phyloP scores from a whole-genome alignment of 176 grass and related monocot genomes.

The Areca catechu region DNA sequence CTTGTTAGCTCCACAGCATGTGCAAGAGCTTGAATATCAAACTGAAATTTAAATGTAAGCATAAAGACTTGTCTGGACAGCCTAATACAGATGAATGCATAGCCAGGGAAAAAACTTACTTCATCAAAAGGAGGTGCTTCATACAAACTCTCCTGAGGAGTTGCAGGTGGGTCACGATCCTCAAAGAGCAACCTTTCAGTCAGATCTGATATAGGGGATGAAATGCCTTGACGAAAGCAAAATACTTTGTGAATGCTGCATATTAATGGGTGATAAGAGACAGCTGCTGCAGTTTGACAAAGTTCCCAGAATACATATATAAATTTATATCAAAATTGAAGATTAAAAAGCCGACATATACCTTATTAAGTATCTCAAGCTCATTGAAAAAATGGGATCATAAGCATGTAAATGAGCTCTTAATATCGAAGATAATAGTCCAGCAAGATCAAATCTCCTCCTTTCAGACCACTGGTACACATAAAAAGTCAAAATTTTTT shows the following conservation, averaged over 20 bases:
- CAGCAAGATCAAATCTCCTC: constrained; percentile 80
- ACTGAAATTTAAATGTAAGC: constrained; percentile 38
- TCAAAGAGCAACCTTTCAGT: constrained; percentile 76
- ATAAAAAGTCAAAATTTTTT: constrained; percentile 19
- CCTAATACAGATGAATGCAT: constrained; percentile 10
- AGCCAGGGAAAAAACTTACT: constrained; percentile 32
- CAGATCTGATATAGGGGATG: constrained; percentile 86
- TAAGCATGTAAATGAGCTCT: constrained; percentile 93
- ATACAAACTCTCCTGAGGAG: constrained; percentile 58
- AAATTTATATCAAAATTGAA: constrained; percentile 16
- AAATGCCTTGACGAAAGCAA: constrained; percentile 72
- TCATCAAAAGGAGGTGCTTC: constrained; percentile 94
- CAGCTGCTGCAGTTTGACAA: not conserved
- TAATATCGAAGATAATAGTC: constrained; percentile 74
- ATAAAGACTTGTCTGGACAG: constrained; percentile 23
- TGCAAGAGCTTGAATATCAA: constrained; percentile 96
- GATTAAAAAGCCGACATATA: constrained; percentile 20
- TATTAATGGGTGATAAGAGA: constrained; percentile 28
- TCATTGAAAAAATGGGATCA: constrained; percentile 90
- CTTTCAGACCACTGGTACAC: constrained; percentile 76
- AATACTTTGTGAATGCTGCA: constrained; percentile 90
- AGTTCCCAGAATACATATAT: not conserved
- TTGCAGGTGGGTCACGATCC: constrained; percentile 70
- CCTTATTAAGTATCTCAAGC: constrained; percentile 93
- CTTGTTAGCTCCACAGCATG: constrained; percentile 96